These are phyloP conservation scores for Colletotrichum orbiculare DNA, from an alignment of 2,329 filamentous ascomycete species.

Conservation along the genomic window DNA sequence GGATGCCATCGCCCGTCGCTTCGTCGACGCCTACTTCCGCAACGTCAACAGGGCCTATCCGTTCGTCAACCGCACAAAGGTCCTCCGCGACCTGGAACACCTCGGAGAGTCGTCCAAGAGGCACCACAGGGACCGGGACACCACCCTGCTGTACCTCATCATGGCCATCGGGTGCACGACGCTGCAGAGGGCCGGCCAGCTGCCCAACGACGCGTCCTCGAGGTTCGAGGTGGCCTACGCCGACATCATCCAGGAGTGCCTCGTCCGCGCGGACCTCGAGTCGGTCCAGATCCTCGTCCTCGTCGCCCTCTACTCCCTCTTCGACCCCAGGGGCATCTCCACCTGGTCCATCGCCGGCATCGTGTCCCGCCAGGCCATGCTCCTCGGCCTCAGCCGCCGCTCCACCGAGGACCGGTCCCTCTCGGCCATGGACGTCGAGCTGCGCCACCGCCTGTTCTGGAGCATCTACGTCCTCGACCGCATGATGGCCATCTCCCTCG, in stretches of 20 bases:
- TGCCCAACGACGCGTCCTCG: constrained; percentile 45
- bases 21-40: constrained; percentile 57
- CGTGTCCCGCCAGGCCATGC: constrained; percentile 51
- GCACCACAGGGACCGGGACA: constrained; percentile 43
- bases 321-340: constrained; percentile 53
- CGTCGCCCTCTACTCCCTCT: constrained; percentile 55
- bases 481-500: constrained; percentile 56
- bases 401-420: constrained; percentile 42
- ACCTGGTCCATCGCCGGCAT: constrained; percentile 54
- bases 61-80: constrained; percentile 52
- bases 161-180: constrained; percentile 60
- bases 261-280: constrained; percentile 48
- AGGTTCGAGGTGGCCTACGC: constrained; percentile 51
- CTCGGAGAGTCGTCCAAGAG: constrained; percentile 41
- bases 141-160: constrained; percentile 54
- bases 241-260: constrained; percentile 54
- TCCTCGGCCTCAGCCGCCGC: constrained; percentile 50
- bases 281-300: constrained; percentile 55
- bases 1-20: constrained; percentile 44
- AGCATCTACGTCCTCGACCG: constrained; percentile 57
- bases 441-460: constrained; percentile 56
- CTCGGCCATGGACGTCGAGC: constrained; percentile 44
- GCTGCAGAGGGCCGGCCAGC: constrained; percentile 54
- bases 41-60: constrained; percentile 59
- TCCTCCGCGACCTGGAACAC: constrained; percentile 48